phyloP scores from a whole-genome alignment of 2,329 filamentous ascomycete species.

The Sporothrix luriei region DNA sequence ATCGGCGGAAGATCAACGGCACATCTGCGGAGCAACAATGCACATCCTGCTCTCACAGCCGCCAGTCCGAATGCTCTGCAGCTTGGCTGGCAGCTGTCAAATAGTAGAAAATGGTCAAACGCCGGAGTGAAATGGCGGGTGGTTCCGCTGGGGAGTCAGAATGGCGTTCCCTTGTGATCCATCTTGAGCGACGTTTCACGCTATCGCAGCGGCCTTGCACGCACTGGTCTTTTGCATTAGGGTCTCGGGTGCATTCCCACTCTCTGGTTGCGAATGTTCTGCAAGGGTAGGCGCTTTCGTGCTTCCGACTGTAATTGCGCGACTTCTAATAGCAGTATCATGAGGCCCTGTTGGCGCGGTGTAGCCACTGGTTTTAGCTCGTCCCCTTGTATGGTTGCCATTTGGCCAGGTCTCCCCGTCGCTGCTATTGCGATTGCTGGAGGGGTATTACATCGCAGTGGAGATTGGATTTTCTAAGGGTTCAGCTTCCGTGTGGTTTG shows the following conservation, averaged over 20 bases:
- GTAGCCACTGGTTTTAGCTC: neutral
- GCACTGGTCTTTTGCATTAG: neutral
- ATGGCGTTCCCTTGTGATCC: neutral
- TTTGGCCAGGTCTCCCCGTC: neutral
- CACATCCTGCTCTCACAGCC: neutral
- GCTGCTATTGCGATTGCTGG: slow-evolving; percentile 18
- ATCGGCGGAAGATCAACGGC: no score
- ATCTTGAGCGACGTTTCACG: neutral
- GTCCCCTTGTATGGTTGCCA: neutral
- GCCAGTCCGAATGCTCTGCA: neutral
- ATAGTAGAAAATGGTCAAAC: neutral
- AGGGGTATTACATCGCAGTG: slow-evolving; percentile 13
- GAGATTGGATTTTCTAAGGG: neutral
- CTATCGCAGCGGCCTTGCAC: neutral
- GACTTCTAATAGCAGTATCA: neutral
- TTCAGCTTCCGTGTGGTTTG: neutral
- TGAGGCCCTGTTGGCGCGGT: neutral
- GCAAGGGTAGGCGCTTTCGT: neutral
- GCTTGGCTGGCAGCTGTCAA: neutral
- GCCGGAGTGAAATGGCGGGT: neutral
- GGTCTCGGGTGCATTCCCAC: no score
- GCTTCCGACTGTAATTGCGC: neutral
- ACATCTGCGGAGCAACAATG: neutral
- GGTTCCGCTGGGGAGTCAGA: neutral
- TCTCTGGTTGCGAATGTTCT: no score